These are phyloP conservation scores for Clavariopsis aquatica DNA, from an alignment of 495 filamentous ascomycete genomes.

Conservation along the genomic window DNA sequence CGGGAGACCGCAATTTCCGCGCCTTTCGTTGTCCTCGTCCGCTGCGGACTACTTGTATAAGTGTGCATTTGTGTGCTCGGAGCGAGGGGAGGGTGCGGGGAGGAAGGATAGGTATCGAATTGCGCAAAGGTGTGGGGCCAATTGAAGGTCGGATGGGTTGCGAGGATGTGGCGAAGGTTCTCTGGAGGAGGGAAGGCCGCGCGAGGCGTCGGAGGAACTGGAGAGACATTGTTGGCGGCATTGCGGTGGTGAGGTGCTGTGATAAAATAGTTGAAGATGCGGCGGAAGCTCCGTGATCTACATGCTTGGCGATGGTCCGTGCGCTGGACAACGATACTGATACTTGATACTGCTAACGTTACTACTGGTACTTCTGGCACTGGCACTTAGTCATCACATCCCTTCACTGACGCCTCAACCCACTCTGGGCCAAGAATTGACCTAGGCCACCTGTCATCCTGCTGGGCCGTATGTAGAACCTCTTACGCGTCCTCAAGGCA, in stretches of 20 bases:
- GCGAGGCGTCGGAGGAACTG: slow-evolving; percentile 32
- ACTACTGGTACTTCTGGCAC: slow-evolving; percentile 6
- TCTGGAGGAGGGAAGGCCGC: slow-evolving; percentile 22
- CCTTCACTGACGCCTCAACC: not conserved
- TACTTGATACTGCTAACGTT: too few species aligned
- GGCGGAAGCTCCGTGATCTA: not conserved
- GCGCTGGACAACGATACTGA: too few species aligned
- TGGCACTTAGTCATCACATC: not conserved
- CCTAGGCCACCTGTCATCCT: not conserved
- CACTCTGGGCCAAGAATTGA: not conserved
- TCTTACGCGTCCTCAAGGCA: slow-evolving; percentile 13
- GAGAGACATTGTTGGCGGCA: slow-evolving; percentile 28
- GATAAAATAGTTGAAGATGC: slow-evolving; percentile 18
- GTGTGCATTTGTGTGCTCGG: slow-evolving; percentile 39
- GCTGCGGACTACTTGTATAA: slow-evolving; percentile 58
- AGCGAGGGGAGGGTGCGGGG: slow-evolving; percentile 37
- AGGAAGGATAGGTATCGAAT: slow-evolving; percentile 17
- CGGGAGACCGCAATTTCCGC: slow-evolving; percentile 82
- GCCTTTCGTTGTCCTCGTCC: slow-evolving; percentile 73
- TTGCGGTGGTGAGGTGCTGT: not conserved
- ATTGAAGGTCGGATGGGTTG: slow-evolving; percentile 13
- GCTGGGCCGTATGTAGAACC: not conserved
- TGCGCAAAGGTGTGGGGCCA: slow-evolving; percentile 2
- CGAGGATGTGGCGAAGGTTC: not conserved
- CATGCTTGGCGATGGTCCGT: slow-evolving; percentile 24